phyloP scores from a whole-genome alignment of 2,329 filamentous ascomycete species.

The Rutstroemia sydowiana region DNA sequence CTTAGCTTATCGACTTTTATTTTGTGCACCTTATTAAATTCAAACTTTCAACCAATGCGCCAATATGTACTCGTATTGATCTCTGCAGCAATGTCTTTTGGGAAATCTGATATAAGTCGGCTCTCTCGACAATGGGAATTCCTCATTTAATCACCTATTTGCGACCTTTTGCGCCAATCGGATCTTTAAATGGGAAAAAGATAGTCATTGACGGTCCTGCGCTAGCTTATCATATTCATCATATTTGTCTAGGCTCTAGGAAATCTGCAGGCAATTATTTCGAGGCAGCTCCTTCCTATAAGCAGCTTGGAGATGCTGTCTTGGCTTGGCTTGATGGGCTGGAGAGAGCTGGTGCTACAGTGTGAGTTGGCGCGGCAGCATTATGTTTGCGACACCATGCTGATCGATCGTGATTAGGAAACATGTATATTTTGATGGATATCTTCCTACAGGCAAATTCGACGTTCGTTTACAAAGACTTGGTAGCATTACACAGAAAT shows the following conservation, averaged over 20 bases:
- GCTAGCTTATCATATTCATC: conserved; percentile 66
- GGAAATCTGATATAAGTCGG: conserved; percentile 18
- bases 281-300: conserved; percentile 52
- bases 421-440: conserved; percentile 80
- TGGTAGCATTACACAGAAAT: conserved; percentile 18
- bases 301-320: conserved; percentile 51
- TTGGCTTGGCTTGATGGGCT: conserved; percentile 58
- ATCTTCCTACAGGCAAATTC: conserved; percentile 49
- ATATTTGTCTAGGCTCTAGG: conserved; percentile 42
- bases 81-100: too few species aligned
- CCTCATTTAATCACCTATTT: conserved; percentile 47
- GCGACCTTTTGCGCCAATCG: conserved; percentile 41
- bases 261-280: conserved; percentile 37
- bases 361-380: conserved; percentile 40
- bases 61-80: too few species aligned
- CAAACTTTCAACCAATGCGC: too few species aligned
- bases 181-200: conserved; percentile 34
- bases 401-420: conserved; percentile 37
- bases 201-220: conserved; percentile 70
- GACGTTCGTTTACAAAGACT: conserved; percentile 23
- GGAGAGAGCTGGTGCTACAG: conserved; percentile 43
- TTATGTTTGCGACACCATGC: neutral
- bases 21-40: neutral
- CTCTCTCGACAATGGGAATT: conserved; percentile 46
- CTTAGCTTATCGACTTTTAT: neutral